These are phyloP conservation scores for Suhomyces sp. DNA, from an alignment of 805 yeast species.

Conservation along the genomic window DNA sequence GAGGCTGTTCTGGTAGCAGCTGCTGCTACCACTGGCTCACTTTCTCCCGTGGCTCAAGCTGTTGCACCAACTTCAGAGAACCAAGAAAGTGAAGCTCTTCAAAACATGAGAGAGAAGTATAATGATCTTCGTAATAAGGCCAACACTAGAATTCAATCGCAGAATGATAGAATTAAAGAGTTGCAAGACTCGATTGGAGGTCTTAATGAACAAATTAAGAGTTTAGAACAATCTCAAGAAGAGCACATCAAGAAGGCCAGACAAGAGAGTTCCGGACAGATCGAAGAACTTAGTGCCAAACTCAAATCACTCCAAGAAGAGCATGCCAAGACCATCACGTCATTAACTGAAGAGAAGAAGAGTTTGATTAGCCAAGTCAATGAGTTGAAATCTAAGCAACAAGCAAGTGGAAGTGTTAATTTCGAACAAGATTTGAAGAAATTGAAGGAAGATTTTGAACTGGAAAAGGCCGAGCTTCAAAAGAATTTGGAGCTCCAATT, in stretches of 20 bases:
- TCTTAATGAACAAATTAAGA: constrained; percentile 21
- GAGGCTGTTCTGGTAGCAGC: no score
- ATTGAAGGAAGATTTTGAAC: constrained; percentile 16
- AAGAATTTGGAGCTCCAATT: constrained; percentile 11
- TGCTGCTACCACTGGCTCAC: background rate
- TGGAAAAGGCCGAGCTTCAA: constrained; percentile 17
- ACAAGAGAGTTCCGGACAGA: constrained; percentile 4
- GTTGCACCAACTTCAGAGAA: background rate
- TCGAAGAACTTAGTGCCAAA: constrained; percentile 6
- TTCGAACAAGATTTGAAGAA: constrained; percentile 12
- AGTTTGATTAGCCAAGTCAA: constrained; percentile 16
- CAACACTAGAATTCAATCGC: constrained; percentile 21
- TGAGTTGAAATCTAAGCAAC: constrained; percentile 28
- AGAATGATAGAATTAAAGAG: constrained; percentile 26
- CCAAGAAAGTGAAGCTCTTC: constrained; percentile 13
- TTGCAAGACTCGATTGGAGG: constrained; percentile 22
- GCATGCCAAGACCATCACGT: constrained; percentile 9
- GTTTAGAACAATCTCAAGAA: constrained; percentile 10
- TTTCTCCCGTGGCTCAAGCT: background rate
- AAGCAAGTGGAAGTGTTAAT: constrained; percentile 16
- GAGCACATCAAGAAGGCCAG: constrained; percentile 6
- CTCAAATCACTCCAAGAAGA: constrained; percentile 14
- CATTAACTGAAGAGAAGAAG: constrained; percentile 15
- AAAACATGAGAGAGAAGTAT: constrained; percentile 30
- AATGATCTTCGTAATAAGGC: constrained; percentile 30